A percentile compares a stretch with the other conserved stretches of the same genome.
phyloP scores from a whole-genome alignment of 768 basidiomycete genomes.

The Lactifluus echinatus region DNA sequence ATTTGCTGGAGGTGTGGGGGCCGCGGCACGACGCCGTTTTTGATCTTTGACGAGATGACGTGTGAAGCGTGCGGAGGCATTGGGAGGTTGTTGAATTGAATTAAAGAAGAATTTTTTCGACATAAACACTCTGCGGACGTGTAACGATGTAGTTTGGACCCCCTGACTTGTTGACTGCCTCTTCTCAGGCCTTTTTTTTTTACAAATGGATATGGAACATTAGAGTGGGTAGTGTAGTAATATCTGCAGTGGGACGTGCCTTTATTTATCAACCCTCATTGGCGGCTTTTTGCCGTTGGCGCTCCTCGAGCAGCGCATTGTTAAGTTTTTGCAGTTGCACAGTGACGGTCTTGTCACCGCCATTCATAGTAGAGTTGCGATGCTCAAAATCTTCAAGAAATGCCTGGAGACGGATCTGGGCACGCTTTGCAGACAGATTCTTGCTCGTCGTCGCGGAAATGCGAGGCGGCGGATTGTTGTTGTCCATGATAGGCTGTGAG shows the following conservation, averaged over 20 bases:
- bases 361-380: constrained; percentile 25
- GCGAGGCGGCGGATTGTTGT: constrained; percentile 16
- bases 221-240: too few relatives aligned
- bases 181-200: too few relatives aligned
- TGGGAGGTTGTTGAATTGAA: constrained; percentile 37
- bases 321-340: constrained; percentile 30
- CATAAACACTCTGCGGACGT: not conserved
- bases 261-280: not conserved
- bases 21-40: constrained; percentile 39
- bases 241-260: not conserved
- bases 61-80: constrained; percentile 58
- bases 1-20: constrained; percentile 62
- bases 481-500: constrained; percentile 10
- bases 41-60: constrained; percentile 44
- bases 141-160: too few relatives aligned
- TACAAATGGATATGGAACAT: too few relatives aligned
- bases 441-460: constrained; percentile 7
- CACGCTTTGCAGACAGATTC: constrained; percentile 24
- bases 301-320: constrained; percentile 28
- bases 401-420: constrained; percentile 23
- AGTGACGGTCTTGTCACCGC: constrained; percentile 30
- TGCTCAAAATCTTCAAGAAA: constrained; percentile 29
- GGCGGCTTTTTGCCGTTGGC: constrained; percentile 3
- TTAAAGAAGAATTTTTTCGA: not conserved
- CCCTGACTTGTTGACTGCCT: too few relatives aligned